phyloP scores from a whole-genome alignment of 805 yeast species.

The Komagataella kurtzmanii region DNA sequence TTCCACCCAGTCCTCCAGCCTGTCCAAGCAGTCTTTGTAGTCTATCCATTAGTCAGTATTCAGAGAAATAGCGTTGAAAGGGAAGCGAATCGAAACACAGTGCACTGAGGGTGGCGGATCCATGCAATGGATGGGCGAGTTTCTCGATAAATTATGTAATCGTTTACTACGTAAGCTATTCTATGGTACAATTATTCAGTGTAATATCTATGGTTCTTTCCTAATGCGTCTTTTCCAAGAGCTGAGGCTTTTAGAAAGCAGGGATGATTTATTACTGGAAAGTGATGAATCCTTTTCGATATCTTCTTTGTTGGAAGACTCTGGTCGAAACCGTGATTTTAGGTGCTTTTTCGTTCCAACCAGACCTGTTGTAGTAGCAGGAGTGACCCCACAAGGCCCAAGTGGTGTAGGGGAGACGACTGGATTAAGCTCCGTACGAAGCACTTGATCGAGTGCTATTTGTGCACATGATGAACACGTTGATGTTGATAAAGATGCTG shows the following conservation, averaged over 20 bases:
- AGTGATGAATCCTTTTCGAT: background rate
- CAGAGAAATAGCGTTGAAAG: background rate
- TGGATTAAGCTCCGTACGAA: background rate
- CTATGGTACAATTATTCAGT: background rate
- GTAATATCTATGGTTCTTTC: background rate
- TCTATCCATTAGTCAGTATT: constrained; percentile 24
- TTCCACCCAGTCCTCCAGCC: constrained; percentile 24
- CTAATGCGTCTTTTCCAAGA: background rate
- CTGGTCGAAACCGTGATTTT: background rate
- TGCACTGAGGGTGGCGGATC: background rate
- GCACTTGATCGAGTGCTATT: background rate
- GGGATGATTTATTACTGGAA: background rate
- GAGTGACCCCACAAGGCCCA: background rate
- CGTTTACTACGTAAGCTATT: background rate
- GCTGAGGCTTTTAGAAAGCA: background rate
- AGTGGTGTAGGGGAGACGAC: background rate
- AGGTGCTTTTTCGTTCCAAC: background rate
- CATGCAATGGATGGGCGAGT: background rate
- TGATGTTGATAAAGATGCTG: background rate
- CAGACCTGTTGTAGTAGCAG: background rate
- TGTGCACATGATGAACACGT: background rate
- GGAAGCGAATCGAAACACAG: background rate
- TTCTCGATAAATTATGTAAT: background rate
- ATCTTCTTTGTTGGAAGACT: background rate
- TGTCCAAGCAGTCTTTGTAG: constrained; percentile 31